phyloP scores from a whole-genome alignment of 495 filamentous ascomycete genomes.

The Hyphodiscus hymeniophilus region DNA sequence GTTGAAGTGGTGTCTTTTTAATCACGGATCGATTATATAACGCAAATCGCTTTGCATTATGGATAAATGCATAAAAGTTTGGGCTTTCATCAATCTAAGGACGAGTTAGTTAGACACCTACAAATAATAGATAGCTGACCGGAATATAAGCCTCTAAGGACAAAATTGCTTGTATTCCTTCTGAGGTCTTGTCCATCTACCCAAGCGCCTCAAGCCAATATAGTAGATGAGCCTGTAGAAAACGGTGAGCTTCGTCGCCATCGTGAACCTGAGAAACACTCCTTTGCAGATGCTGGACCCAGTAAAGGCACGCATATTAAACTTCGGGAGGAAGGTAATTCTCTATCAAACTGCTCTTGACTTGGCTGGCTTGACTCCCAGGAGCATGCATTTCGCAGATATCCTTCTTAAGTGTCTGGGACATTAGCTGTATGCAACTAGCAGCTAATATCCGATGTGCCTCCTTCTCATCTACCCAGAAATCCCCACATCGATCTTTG shows the following conservation, averaged over 20 bases:
- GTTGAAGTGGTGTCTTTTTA: slow-evolving; percentile 21
- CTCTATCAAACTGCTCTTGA: slow-evolving; percentile 14
- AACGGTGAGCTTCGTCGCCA: background rate
- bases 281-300: slow-evolving; percentile 10
- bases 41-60: slow-evolving; percentile 6
- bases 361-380: slow-evolving; percentile 16
- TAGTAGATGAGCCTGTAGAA: background rate
- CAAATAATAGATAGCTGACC: background rate
- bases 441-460: slow-evolving; percentile 25
- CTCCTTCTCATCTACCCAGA: slow-evolving; percentile 9
- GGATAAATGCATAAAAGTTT: background rate
- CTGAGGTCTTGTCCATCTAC: slow-evolving; percentile 2
- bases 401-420: slow-evolving; percentile 26
- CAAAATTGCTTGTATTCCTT: slow-evolving; percentile 4
- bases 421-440: slow-evolving; percentile 30
- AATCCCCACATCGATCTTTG: slow-evolving; percentile 20
- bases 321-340: slow-evolving; percentile 22
- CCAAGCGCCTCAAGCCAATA: slow-evolving; percentile 4
- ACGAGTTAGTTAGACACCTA: background rate
- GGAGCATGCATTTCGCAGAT: slow-evolving; percentile 29
- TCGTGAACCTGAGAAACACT: background rate
- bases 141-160: slow-evolving; percentile 2
- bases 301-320: slow-evolving; percentile 5
- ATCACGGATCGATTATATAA: slow-evolving; percentile 13
- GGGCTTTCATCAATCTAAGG: background rate